phyloP scores from a whole-genome alignment of 768 basidiomycete genomes.

The Boletus sp. region DNA sequence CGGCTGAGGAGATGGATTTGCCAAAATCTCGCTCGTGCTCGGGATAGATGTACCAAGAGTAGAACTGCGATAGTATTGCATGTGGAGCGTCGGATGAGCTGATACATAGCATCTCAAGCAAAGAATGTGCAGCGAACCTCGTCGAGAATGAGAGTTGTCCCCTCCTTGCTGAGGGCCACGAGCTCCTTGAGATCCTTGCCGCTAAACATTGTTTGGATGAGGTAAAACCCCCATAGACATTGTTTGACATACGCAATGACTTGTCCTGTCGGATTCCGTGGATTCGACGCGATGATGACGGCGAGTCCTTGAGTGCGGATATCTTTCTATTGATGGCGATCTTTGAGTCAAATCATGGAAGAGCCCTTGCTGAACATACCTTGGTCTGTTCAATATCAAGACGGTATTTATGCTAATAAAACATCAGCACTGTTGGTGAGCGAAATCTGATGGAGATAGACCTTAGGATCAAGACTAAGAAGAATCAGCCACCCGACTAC shows the following conservation, averaged over 20 bases:
- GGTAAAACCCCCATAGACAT: neutral
- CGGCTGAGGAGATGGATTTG: constrained; percentile 75
- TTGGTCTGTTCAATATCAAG: constrained; percentile 79
- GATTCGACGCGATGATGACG: constrained; percentile 87
- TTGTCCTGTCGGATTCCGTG: constrained; percentile 97
- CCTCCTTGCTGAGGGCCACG: constrained; percentile 67
- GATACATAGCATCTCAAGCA: neutral
- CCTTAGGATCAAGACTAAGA: constrained; percentile 46
- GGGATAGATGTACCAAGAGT: constrained; percentile 93
- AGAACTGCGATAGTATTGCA: constrained; percentile 52
- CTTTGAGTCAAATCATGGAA: neutral
- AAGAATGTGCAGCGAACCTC: constrained; percentile 49
- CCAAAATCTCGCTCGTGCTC: constrained; percentile 72
- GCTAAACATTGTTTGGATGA: constrained; percentile 33
- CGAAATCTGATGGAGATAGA: constrained; percentile 12
- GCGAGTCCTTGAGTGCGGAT: constrained; percentile 79
- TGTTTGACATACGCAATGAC: constrained; percentile 51
- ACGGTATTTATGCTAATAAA: constrained; percentile 56
- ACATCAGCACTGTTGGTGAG: constrained; percentile 4
- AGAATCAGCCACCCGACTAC: constrained; percentile 1
- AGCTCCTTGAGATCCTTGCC: constrained; percentile 81
- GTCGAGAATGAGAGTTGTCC: constrained; percentile 81
- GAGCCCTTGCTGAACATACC: constrained; percentile 32
- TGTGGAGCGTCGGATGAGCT: neutral
- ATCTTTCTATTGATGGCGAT: constrained; percentile 50